Base-by-base conservation (phyloP, 2,329 filamentous ascomycete genomes). In the Fusarium sp. region DNA sequence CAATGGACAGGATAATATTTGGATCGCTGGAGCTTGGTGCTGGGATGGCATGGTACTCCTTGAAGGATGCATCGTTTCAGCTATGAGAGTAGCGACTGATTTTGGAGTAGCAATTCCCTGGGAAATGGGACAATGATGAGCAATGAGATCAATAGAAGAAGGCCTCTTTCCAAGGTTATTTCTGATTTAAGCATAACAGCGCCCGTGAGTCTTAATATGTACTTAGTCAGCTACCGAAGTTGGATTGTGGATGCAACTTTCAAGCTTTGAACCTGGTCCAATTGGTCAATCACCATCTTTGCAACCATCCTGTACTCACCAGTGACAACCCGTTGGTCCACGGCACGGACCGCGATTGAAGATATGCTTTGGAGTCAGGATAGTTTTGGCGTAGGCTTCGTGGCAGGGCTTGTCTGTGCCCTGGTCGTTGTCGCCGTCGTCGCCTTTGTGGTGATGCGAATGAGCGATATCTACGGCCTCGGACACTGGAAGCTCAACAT, bases 11-110 rank as follows among this genome's bases (percentile, higher is more conserved):
- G 80, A 82, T 9, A 81, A 83, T 40, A 83, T 90, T 0, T 89
- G 84, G 81, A 71, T 89, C 14, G 80, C 82, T 1, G 88, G 88
- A 7, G 85, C 86, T 0, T 90, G 87, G 88, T 90, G 87, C 68
- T 89, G 87, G 87, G 88, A 90, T 73, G 88, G 88, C 4, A 87
- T 90, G 87, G 87, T 90, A 2, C 69, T 90, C 17, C 75, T 90
- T 5, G 88, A 89, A 73, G 88, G 88, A 2, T 90, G 88, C 57
- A 79, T 89, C 5, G 81, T 87, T 3, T 89, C 87, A 9, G 87
- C 88, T 2, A 86, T 87, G 81, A 80, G 83, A 34, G 80, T 89
- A 44, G 88, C 87, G 1, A 69, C 77, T n/a, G 82, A 81, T 14
- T 82, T 89, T 70, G 85, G 78, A 8, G 83, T 89, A 7, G 70